Evolutionary conservation across 805 yeast species (phyloP).

Genomic region (Zygotorulaspora florentina): DNA sequence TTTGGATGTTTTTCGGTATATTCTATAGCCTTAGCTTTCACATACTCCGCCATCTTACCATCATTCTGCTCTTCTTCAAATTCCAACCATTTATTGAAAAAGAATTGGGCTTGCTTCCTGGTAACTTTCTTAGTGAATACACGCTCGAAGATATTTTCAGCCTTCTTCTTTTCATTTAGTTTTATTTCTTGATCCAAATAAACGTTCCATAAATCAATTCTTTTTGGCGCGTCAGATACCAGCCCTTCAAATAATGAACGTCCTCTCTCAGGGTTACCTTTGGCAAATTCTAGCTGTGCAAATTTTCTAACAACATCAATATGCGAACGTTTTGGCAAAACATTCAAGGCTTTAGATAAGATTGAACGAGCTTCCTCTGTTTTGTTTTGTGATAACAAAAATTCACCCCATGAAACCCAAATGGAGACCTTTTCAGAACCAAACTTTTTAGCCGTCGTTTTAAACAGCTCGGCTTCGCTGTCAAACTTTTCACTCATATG

Average conservation of each 20-base stretch:
- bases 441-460: constrained; percentile 70
- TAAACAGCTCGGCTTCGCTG: constrained; percentile 67
- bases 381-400: constrained; percentile 55
- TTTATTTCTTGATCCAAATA: constrained; percentile 92
- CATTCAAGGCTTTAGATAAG: constrained; percentile 69
- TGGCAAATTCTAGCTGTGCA: constrained; percentile 79
- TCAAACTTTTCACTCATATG: constrained; percentile 65
- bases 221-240: constrained; percentile 81
- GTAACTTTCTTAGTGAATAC: constrained; percentile 61
- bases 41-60: constrained; percentile 69
- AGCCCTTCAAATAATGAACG: constrained; percentile 93
- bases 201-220: constrained; percentile 92
- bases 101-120: constrained; percentile 88
- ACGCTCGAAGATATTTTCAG: constrained; percentile 79
- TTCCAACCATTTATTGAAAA: constrained; percentile 87
- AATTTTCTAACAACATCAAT: constrained; percentile 80
- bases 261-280: constrained; percentile 92
- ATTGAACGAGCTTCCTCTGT: constrained; percentile 62
- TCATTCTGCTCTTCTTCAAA: constrained; percentile 71
- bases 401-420: constrained; percentile 82
- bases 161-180: constrained; percentile 57
- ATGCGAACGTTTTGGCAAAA: constrained; percentile 67
- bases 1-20: constrained; percentile 44
- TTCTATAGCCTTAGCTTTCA: constrained; percentile 86
- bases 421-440: constrained; percentile 61